These are phyloP conservation scores for Harrya chromipes DNA, from an alignment of 768 basidiomycete species.

Conservation along the genomic window DNA sequence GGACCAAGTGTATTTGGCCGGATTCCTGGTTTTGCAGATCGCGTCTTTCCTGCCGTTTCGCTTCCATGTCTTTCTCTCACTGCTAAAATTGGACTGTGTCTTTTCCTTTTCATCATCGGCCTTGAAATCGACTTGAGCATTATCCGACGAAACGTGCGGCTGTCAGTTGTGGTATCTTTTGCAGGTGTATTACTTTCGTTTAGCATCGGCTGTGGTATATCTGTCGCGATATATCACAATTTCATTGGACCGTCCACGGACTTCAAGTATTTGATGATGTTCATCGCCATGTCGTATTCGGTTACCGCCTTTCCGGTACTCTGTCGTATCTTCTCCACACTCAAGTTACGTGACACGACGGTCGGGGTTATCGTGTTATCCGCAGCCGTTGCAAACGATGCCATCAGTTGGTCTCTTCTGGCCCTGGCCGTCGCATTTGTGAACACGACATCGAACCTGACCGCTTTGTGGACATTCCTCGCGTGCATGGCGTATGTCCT, in stretches of 20 bases:
- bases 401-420: conserved; percentile 83
- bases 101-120: conserved; percentile 93
- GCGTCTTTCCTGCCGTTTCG: conserved; percentile 75
- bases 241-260: conserved; percentile 66
- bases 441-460: conserved; percentile 78
- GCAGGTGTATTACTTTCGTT: conserved; percentile 89
- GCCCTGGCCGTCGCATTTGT: conserved; percentile 91
- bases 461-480: conserved; percentile 82
- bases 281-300: conserved; percentile 89
- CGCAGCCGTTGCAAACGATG: conserved; percentile 87
- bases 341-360: conserved; percentile 86
- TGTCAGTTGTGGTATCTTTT: conserved; percentile 65
- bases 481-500: conserved; percentile 71
- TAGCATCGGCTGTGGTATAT: conserved; percentile 70
- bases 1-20: conserved; percentile 65
- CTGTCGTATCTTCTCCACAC: conserved; percentile 84
- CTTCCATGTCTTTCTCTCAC: conserved; percentile 78
- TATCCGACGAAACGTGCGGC: conserved; percentile 70
- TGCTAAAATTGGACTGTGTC: conserved; percentile 83
- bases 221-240: conserved; percentile 45
- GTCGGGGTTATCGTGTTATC: conserved; percentile 92
- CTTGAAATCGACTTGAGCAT: conserved; percentile 82
- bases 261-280: conserved; percentile 91
- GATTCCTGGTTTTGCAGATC: conserved; percentile 83
- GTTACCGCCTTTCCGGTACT: conserved; percentile 87